Base-by-base conservation (phyloP, 2,329 filamentous ascomycete species). In the Verticillium tricorpus region DNA sequence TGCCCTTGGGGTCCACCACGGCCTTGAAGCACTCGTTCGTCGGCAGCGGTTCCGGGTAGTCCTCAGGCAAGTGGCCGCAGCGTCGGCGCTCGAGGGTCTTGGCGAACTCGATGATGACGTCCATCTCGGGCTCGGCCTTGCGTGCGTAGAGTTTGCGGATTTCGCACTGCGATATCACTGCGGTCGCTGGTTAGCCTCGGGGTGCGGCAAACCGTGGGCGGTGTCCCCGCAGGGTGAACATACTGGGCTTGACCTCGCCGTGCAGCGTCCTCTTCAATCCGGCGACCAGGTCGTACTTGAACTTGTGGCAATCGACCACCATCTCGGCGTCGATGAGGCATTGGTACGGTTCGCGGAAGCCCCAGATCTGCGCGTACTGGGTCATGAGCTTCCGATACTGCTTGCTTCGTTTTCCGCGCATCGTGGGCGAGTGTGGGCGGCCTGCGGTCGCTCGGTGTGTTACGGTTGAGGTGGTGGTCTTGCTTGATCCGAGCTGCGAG, bases 311-410 rank as follows among this genome's bases (percentile, higher is more conserved):
- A 73, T 96, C 92, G 70, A 86, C 84, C 59, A 98, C 85, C 69
- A 98, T 91, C 66, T 93, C 87, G 63, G 92, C 91, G 72, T 97
- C 93, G 64, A 97, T 88, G 54, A 97, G 80, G 59, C 96, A 89
- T 78, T 98, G 95, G 78, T 97, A 98, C 12, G 95, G 93, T 77
- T 95, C 91, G 68, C 93, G 91, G 76, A 97, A 97, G 64, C 90
- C 89, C 73, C 96, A 97, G 64, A 87, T 88, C 74, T 94, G 84
- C 72, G 89, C 87, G 83, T 93, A 97, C 73, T 94, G 89, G 77
- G 92, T 89, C 89, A 99, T 96, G 71, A 97, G 87, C 87, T 97
- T 97, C 69, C 82, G 80, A 69, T 84, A 84, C 68, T 83, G 80
- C 67, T 84, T 84, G 63, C 64, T 66, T 40, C 82, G 75, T 72